Conservation (phyloP, 495 filamentous ascomycete species). For the Annulohypoxylon bovei region DNA sequence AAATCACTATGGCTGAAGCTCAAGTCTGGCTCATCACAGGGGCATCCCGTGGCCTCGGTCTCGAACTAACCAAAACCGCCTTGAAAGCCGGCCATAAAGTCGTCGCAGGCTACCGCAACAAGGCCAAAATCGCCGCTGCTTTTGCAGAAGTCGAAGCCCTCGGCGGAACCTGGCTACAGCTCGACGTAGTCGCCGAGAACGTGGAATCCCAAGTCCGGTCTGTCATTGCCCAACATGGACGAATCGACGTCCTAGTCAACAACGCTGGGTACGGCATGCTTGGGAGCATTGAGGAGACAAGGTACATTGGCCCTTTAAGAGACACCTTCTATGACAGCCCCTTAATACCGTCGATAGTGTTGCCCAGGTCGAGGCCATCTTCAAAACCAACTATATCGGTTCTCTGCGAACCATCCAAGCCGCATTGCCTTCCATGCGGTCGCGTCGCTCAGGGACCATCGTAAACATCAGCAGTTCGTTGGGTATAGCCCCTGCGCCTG, state of each 20-base stretch:
- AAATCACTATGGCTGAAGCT: conserved; percentile 29
- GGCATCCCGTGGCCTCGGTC: conserved; percentile 55
- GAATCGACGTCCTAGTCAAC: conserved; percentile 62
- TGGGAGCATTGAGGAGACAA: conserved; percentile 57
- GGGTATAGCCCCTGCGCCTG: conserved; percentile 35
- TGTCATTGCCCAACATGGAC: conserved; percentile 49
- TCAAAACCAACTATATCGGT: conserved; percentile 60
- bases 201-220: conserved; percentile 47
- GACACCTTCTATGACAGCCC: not conserved
- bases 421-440: conserved; percentile 59
- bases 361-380: conserved; percentile 46
- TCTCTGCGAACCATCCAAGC: conserved; percentile 56
- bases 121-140: conserved; percentile 42
- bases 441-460: conserved; percentile 54
- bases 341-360: conserved; percentile 35
- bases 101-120: conserved; percentile 50
- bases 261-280: conserved; percentile 58
- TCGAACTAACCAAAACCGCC: conserved; percentile 46
- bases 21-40: conserved; percentile 61
- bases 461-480: conserved; percentile 51
- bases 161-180: conserved; percentile 50
- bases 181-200: conserved; percentile 51
- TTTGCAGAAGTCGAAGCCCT: conserved; percentile 49
- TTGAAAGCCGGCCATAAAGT: conserved; percentile 55
- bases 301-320: conserved; percentile 32